phyloP scores from a whole-genome alignment of 257 asterid genomes.

The Solanum appendiculatum region DNA sequence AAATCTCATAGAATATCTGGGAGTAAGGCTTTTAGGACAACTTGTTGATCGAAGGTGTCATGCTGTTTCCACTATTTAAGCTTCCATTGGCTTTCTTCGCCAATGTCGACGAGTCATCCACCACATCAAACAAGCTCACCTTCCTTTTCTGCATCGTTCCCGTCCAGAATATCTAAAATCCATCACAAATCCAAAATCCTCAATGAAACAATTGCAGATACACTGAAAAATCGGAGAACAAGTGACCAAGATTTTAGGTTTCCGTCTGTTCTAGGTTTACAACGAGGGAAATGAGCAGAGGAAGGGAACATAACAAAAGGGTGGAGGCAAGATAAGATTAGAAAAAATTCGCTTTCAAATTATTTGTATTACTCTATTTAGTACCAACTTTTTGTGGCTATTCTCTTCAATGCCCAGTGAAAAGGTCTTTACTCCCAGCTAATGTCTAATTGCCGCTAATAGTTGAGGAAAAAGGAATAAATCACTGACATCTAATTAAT shows the following conservation, averaged over 20 bases:
- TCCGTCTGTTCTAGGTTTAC: neutral
- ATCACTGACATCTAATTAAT: neutral
- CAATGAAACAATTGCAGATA: neutral
- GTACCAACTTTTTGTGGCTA: neutral
- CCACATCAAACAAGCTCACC: constrained; percentile 89
- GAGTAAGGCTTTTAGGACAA: constrained; percentile 47
- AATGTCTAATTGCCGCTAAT: neutral
- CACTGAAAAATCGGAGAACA: neutral
- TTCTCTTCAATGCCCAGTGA: neutral
- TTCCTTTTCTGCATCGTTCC: constrained; percentile 93
- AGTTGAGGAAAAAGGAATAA: neutral
- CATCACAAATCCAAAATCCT: neutral
- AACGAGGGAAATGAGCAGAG: neutral
- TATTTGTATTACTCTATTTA: neutral
- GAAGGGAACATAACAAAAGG: neutral
- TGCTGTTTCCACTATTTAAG: neutral
- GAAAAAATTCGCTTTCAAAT: neutral
- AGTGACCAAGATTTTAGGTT: neutral
- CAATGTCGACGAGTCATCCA: constrained; percentile 46
- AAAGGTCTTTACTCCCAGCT: neutral
- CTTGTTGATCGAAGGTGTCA: constrained; percentile 25
- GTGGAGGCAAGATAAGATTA: neutral
- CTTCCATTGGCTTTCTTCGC: constrained; percentile 41
- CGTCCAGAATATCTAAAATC: constrained; percentile 13
- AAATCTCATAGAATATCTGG: constrained; percentile 63